Conservation (phyloP, 1,139 yeast species). For the Saccharomyces hybrid region DNA sequence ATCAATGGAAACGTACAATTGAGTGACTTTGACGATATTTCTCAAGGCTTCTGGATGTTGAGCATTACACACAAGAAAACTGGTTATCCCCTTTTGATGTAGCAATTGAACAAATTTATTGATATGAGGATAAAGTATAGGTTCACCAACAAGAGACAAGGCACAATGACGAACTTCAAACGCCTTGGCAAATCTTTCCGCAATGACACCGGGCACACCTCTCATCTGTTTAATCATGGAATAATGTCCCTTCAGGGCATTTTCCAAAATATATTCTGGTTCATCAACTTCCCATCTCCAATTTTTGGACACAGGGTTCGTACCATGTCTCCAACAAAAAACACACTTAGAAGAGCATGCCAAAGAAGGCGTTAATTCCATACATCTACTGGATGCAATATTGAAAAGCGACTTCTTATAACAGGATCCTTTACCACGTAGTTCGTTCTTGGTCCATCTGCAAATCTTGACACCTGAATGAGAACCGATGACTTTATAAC, state of each 20-base stretch:
- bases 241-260: constrained; percentile 85
- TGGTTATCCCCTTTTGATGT: constrained; percentile 70
- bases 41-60: constrained; percentile 86
- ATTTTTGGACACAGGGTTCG: constrained; percentile 91
- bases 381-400: constrained; percentile 80
- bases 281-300: constrained; percentile 97
- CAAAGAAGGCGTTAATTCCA: constrained; percentile 92
- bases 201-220: constrained; percentile 91
- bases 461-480: constrained; percentile 95
- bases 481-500: constrained; percentile 86
- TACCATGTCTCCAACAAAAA: constrained; percentile 96
- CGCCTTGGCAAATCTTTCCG: constrained; percentile 86
- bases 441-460: constrained; percentile 92
- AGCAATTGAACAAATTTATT: constrained; percentile 75
- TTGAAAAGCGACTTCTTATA: constrained; percentile 91
- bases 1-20: constrained; percentile 85
- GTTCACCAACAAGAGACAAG: constrained; percentile 86
- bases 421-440: constrained; percentile 91
- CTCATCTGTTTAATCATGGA: constrained; percentile 88
- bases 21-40: constrained; percentile 69
- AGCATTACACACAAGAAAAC: constrained; percentile 89
- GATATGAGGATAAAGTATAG: constrained; percentile 86
- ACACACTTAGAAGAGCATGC: constrained; percentile 95
- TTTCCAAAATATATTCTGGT: constrained; percentile 75
- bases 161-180: constrained; percentile 88